Percentiles rank a stretch among this genome's conserved stretches.
These are phyloP conservation scores for Aspergillus arachidicola DNA, from an alignment of 2,329 filamentous ascomycete species.

Conservation along the genomic window DNA sequence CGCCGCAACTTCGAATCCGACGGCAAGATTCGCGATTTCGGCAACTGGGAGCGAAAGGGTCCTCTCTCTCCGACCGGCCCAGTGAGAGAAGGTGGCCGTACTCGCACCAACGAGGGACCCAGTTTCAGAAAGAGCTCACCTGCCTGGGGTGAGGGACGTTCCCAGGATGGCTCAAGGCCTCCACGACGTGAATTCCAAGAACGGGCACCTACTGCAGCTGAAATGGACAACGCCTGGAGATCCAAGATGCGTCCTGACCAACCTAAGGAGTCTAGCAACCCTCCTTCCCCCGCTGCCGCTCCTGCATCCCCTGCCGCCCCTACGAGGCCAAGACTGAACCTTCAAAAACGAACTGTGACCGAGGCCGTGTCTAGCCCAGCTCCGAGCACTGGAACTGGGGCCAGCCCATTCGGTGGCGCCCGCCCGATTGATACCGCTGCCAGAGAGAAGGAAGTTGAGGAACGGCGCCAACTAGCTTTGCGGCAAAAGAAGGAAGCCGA, in stretches of 20 bases:
- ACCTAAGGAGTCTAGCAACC: conserved; percentile 72
- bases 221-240: conserved; percentile 93
- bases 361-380: conserved; percentile 62
- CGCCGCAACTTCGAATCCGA: conserved; percentile 71
- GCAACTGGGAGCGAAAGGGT: conserved; percentile 93
- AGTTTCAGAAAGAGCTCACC: conserved; percentile 68
- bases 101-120: conserved; percentile 62
- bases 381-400: conserved; percentile 67
- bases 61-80: conserved; percentile 73
- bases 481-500: conserved; percentile 85
- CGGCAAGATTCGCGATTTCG: conserved; percentile 76
- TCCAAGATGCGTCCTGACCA: conserved; percentile 86
- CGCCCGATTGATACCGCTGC: conserved; percentile 91
- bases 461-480: conserved; percentile 74
- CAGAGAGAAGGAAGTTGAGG: conserved; percentile 85
- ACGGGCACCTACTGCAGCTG: conserved; percentile 78
- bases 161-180: conserved; percentile 76
- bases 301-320: conserved; percentile 63
- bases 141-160: conserved; percentile 70
- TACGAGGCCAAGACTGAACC: conserved; percentile 78
- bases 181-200: conserved; percentile 77
- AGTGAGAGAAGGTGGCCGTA: conserved; percentile 60
- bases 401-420: conserved; percentile 91
- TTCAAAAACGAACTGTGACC: conserved; percentile 87
- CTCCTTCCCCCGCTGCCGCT: conserved; percentile 69